Evolutionary conservation across 1,139 yeast genomes (phyloP).

Genomic region (Geotrichum reessii): DNA sequence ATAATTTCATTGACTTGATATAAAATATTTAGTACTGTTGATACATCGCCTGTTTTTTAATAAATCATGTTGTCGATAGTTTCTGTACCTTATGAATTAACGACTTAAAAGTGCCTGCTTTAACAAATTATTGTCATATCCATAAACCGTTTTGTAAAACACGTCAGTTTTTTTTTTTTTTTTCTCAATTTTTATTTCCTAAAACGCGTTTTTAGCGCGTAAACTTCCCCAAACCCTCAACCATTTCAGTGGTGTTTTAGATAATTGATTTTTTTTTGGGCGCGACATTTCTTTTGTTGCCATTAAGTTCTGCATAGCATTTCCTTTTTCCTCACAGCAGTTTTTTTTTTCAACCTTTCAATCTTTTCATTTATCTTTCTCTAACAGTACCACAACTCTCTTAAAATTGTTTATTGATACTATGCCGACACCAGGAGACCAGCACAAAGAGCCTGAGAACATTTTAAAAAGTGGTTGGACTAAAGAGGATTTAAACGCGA

Average conservation of each 20-base stretch:
- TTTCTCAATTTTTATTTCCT: not conserved
- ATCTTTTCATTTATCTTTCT: not conserved
- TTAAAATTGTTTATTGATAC: too few species aligned
- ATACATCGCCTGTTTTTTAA: too few species aligned
- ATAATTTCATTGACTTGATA: too few species aligned
- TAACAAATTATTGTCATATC: not conserved
- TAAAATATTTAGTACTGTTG: too few species aligned
- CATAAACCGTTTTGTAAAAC: not conserved
- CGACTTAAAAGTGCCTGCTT: too few species aligned
- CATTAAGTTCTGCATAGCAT: not conserved
- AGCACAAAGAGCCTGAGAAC: not conserved
- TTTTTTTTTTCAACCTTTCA: not conserved
- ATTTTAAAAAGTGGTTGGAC: constrained; percentile 5
- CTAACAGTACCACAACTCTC: not conserved
- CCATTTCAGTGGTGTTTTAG: not conserved
- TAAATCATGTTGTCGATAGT: too few species aligned
- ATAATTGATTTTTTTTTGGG: not conserved
- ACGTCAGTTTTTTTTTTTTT: not conserved
- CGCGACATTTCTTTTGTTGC: not conserved
- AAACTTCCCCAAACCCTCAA: not conserved
- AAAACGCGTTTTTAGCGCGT: not conserved
- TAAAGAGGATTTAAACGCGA: constrained; percentile 6
- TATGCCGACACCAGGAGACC: constrained; percentile 10
- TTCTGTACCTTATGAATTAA: too few species aligned
- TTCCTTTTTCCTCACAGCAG: not conserved